These are phyloP conservation scores for Coemansia sp. DNA, from an alignment of 192 early-diverging fungal genomes.

Conservation along the genomic window DNA sequence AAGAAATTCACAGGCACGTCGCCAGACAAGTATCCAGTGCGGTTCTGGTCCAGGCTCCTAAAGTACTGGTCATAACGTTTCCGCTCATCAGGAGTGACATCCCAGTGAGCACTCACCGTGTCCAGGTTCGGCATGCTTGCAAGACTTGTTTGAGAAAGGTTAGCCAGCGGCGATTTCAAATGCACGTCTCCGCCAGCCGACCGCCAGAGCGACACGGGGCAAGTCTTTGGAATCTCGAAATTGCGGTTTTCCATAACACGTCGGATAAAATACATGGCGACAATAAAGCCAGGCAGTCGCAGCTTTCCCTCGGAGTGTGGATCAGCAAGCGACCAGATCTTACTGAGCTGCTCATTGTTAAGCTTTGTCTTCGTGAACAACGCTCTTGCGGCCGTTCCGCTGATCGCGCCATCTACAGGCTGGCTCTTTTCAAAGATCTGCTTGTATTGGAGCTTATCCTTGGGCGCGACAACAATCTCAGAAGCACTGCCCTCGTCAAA, in stretches of 20 bases:
- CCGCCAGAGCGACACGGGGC: conserved; percentile 66
- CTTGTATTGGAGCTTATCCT: conserved; percentile 63
- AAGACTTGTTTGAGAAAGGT: conserved; percentile 35
- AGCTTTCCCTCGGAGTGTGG: conserved; percentile 68
- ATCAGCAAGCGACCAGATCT: conserved; percentile 87
- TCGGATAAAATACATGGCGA: conserved; percentile 88
- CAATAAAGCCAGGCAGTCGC: conserved; percentile 79
- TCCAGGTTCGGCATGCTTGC: conserved; percentile 32
- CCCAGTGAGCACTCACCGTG: conserved; percentile 61
- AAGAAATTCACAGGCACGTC: conserved; percentile 78
- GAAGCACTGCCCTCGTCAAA: conserved; percentile 11
- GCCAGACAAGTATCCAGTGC: conserved; percentile 66
- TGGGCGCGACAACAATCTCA: conserved; percentile 29
- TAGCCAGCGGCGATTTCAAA: conserved; percentile 23
- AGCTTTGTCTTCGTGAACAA: conserved; percentile 84
- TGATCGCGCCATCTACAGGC: conserved; percentile 58
- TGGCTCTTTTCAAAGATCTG: conserved; percentile 62
- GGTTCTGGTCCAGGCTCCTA: conserved; percentile 65
- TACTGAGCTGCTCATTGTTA: conserved; percentile 68
- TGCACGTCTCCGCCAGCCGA: conserved; percentile 53
- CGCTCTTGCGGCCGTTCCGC: conserved; percentile 69
- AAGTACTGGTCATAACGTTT: conserved; percentile 75
- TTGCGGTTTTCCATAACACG: conserved; percentile 74
- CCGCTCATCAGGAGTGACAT: conserved; percentile 71
- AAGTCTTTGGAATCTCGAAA: conserved; percentile 63